Conservation (phyloP, 1,139 yeast genomes). For the Taphrina wiesneri region DNA sequence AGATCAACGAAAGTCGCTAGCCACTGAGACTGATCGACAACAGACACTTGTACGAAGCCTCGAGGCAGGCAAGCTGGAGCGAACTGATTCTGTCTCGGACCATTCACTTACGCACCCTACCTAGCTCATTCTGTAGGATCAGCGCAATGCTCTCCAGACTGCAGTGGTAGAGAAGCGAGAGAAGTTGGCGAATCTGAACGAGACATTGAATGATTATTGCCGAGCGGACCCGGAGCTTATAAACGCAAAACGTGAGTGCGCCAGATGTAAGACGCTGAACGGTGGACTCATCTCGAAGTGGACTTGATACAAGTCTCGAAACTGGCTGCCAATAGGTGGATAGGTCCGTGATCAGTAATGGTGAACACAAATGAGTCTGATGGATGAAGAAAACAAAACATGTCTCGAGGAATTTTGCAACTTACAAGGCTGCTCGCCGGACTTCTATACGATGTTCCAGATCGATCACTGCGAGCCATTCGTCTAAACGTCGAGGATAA, state of each 20-base stretch:
- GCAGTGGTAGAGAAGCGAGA: background rate
- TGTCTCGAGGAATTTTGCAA: constrained; percentile 1
- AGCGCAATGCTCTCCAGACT: background rate
- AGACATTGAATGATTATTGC: background rate
- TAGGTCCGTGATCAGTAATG: background rate
- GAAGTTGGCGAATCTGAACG: background rate
- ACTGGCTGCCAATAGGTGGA: constrained; percentile 10
- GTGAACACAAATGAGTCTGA: background rate
- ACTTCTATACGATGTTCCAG: background rate
- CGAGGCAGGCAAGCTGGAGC: background rate
- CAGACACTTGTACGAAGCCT: background rate
- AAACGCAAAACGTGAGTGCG: background rate
- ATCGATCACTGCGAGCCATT: background rate
- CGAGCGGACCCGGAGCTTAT: constrained; percentile 1
- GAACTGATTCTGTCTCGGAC: background rate
- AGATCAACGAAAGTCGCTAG: background rate
- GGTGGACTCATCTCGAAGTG: background rate
- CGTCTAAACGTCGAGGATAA: background rate
- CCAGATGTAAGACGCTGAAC: background rate
- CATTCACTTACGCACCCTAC: background rate
- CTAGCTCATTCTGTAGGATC: background rate
- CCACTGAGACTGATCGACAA: background rate
- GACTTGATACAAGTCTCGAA: background rate
- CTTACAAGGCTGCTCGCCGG: background rate
- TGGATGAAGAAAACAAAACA: background rate